Conservation (phyloP, 768 basidiomycete species). For the Austroboletus festivus region DNA sequence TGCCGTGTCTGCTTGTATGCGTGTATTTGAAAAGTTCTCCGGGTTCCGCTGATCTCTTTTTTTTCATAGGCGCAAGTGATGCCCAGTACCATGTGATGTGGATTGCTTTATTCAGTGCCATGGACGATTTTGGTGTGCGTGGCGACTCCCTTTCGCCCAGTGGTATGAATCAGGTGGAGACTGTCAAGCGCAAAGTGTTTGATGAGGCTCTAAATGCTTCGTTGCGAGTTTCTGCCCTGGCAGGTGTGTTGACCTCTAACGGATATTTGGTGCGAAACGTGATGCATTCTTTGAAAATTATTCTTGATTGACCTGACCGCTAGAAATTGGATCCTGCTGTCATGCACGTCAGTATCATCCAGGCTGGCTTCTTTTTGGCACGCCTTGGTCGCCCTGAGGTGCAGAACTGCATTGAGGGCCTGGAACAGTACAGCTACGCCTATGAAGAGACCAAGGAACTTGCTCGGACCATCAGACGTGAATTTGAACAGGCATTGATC, state of each 20-base stretch:
- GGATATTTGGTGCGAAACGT: constrained; percentile 68
- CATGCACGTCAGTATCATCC: constrained; percentile 83
- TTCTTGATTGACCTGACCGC: constrained; percentile 3
- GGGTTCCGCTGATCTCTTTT: not conserved
- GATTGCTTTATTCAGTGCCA: constrained; percentile 76
- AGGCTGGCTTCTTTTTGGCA: constrained; percentile 80
- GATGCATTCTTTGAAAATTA: constrained; percentile 13
- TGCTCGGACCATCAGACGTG: constrained; percentile 58
- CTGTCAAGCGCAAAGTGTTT: constrained; percentile 62
- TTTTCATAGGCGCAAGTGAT: constrained; percentile 64
- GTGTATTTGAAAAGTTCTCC: not conserved
- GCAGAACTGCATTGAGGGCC: constrained; percentile 75
- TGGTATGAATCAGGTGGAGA: constrained; percentile 59
- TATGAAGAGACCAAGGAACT: constrained; percentile 84
- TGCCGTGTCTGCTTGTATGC: constrained; percentile 62
- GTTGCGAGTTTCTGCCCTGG: constrained; percentile 83
- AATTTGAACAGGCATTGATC: constrained; percentile 41
- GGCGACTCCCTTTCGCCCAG: constrained; percentile 43
- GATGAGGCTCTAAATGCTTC: constrained; percentile 86
- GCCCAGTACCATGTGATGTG: constrained; percentile 92
- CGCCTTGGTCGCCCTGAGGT: constrained; percentile 82
- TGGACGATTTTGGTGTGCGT: constrained; percentile 82
- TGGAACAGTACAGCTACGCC: constrained; percentile 85
- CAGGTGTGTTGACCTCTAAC: constrained; percentile 80
- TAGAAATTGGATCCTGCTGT: constrained; percentile 83